These are phyloP conservation scores for Pythium angustatum DNA, from an alignment of 352 stramenopile species.

Conservation along the genomic window DNA sequence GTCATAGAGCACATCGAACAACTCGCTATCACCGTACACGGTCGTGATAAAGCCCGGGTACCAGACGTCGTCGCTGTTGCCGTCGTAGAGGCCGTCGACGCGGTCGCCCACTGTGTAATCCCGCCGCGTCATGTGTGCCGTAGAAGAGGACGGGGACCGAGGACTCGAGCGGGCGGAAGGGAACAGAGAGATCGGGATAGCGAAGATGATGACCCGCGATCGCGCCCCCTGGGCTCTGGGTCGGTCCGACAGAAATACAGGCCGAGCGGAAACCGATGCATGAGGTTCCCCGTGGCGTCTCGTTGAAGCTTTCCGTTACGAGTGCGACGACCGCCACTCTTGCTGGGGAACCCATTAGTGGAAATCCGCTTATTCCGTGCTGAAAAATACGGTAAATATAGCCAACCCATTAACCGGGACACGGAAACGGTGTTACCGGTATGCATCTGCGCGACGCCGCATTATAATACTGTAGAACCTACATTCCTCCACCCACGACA, in stretches of 20 bases:
- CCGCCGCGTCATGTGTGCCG: slow-evolving; percentile 16
- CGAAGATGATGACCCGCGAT: not conserved
- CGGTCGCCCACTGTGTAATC: slow-evolving; percentile 53
- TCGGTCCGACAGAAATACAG: not conserved
- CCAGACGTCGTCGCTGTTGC: slow-evolving; percentile 79
- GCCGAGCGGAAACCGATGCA: slow-evolving; percentile 10
- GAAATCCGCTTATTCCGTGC: too few relatives aligned
- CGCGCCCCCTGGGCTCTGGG: not conserved
- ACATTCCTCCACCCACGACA: too few relatives aligned
- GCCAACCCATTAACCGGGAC: too few relatives aligned
- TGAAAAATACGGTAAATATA: not conserved
- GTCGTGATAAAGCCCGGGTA: slow-evolving; percentile 58
- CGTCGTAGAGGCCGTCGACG: slow-evolving; percentile 81
- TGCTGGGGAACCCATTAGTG: too few relatives aligned
- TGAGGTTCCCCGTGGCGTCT: too few relatives aligned
- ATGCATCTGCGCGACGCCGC: too few relatives aligned
- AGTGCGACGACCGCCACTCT: too few relatives aligned
- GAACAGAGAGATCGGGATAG: not conserved
- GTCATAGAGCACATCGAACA: slow-evolving; percentile 73
- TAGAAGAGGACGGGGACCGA: too few relatives aligned
- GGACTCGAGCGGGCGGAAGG: too few relatives aligned
- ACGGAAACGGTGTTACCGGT: too few relatives aligned
- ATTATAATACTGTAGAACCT: too few relatives aligned
- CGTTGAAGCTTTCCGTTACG: slow-evolving; percentile 21
- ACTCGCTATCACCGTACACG: slow-evolving; percentile 28